These are phyloP conservation scores for Rhypophila decipiens DNA, from an alignment of 495 filamentous ascomycete species.

Conservation along the genomic window DNA sequence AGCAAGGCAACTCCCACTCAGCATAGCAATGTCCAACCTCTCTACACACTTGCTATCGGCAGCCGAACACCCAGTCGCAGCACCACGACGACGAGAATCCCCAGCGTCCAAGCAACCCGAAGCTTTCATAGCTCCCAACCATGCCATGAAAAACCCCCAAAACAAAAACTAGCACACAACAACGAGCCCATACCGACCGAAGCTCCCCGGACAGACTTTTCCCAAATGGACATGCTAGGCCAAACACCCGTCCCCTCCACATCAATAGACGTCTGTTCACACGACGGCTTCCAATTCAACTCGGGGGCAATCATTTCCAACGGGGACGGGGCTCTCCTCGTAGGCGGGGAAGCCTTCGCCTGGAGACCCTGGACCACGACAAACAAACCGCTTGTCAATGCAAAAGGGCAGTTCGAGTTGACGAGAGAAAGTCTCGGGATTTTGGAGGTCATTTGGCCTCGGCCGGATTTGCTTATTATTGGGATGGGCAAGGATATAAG, in stretches of 20 bases:
- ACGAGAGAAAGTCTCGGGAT: conserved; percentile 65
- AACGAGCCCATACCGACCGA: conserved; percentile 13
- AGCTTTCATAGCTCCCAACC: no score
- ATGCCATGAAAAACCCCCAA: no score
- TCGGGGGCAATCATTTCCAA: conserved; percentile 62
- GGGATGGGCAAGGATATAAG: conserved; percentile 71
- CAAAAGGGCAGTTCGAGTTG: conserved; percentile 76
- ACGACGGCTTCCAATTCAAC: conserved; percentile 74
- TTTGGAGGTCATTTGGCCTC: conserved; percentile 76
- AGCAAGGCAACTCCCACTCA: no score
- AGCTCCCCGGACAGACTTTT: conserved; percentile 61
- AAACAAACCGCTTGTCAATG: conserved; percentile 53
- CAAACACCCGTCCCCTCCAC: conserved; percentile 70
- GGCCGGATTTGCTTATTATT: conserved; percentile 86
- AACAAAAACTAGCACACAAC: conserved; percentile 12
- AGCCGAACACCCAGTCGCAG: no score
- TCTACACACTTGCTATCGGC: no score
- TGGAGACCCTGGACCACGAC: conserved; percentile 69
- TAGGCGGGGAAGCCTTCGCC: conserved; percentile 77
- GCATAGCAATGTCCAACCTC: no score
- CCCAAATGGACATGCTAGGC: conserved; percentile 69
- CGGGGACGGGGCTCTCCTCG: conserved; percentile 64
- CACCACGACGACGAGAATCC: no score
- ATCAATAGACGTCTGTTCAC: conserved; percentile 68
- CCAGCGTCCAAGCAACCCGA: no score